These are phyloP conservation scores for Furcasterigmium furcatum DNA, from an alignment of 2,329 filamentous ascomycete species.

Conservation along the genomic window DNA sequence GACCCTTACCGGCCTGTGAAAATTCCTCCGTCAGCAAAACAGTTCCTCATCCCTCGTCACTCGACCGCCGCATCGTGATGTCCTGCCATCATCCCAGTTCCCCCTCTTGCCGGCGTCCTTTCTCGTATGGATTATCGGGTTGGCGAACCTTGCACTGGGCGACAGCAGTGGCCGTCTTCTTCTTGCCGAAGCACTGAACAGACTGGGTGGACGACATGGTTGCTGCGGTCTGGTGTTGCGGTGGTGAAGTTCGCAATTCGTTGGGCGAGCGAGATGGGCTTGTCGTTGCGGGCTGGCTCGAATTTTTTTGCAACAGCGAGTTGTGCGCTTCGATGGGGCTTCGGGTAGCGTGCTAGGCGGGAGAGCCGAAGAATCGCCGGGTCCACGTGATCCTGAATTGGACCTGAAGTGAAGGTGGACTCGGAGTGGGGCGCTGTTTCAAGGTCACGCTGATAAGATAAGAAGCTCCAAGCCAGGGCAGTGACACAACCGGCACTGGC, in stretches of 20 bases:
- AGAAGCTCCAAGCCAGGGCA: too few species aligned
- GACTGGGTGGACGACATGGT: constrained; percentile 77
- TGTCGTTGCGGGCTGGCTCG: constrained; percentile 3
- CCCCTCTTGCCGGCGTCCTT: neutral
- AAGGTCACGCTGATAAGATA: too few species aligned
- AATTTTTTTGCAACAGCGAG: neutral
- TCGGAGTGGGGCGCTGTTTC: too few species aligned
- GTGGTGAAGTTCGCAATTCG: constrained; percentile 8
- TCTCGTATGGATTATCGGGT: neutral
- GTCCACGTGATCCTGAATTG: neutral
- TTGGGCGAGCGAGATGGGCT: neutral
- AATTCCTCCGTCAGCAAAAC: constrained; percentile 21
- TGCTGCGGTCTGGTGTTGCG: constrained; percentile 28
- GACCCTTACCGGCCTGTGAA: constrained; percentile 54
- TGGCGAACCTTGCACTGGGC: constrained; percentile 80
- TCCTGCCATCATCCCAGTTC: neutral
- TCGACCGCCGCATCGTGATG: constrained; percentile 3
- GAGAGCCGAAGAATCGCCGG: neutral
- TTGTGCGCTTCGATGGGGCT: neutral
- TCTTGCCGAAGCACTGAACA: constrained; percentile 99
- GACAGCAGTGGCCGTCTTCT: constrained; percentile 86
- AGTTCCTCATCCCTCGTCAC: constrained; percentile 3
- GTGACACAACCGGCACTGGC: too few species aligned
- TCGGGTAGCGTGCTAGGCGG: neutral
- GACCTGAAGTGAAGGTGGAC: too few species aligned